Base-by-base conservation (phyloP, 768 basidiomycete genomes). In the Pleurotus eryngii region DNA sequence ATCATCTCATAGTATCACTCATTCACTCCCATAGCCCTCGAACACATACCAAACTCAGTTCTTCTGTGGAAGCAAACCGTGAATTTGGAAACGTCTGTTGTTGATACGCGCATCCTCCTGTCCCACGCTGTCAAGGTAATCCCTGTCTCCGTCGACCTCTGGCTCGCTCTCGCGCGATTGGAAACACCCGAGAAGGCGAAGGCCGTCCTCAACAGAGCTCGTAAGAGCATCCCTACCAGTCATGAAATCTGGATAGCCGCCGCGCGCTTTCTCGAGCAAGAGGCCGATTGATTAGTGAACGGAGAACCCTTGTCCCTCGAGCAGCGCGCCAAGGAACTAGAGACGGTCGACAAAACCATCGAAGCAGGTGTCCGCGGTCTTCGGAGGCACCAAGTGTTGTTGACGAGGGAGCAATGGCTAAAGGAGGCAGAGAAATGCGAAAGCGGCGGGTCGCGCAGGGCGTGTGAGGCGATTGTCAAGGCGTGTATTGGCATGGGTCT, bases 161-260 rank as follows among this genome's bases (percentile, higher is more conserved):
- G 97, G 96, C 86, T 98, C 38, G 95, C 96, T 1, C 87, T 99
- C n/a, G 96, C 97, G 0, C 89, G 96, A 8, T 81, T 98, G 5
- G 97, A 98, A 74, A 90, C 90, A 0, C 95, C 95, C 0, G 90
- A 93, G 20, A 84, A 85, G 37, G 97, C 96, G 0, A 92, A 92
- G 66, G 85, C 88, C 1, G 96, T 98, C 0, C 82, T 99, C 57
- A 98, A 99, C 79, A 95, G 90, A 70, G 97, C 97, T 3, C 87
- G 95, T 49, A 92, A 92, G 65, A 86, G 91, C 6, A 86, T 98
- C 37, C 96, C 95, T 1, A 99, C 97, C 0, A 90, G 88, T 11
- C 95, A 98, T 72, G 97, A 98, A 65, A 98, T 99, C 59, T 99
- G 96, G 95, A 97, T 99, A 59, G 97, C 97, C 2, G 96, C 96